These are phyloP conservation scores for Fusarium coicis DNA, from an alignment of 2,329 filamentous ascomycete genomes.

Conservation along the genomic window DNA sequence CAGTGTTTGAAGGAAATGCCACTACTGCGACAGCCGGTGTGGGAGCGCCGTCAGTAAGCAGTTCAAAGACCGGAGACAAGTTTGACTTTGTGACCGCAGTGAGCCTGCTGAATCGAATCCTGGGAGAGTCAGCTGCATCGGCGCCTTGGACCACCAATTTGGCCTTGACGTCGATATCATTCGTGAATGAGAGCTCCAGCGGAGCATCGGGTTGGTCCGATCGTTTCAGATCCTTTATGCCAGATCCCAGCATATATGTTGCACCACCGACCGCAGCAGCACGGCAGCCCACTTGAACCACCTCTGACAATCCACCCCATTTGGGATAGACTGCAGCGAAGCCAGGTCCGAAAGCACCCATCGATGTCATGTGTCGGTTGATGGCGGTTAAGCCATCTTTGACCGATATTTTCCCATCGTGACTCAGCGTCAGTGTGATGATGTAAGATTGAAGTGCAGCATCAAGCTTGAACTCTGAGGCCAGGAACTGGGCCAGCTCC, in stretches of 20 bases:
- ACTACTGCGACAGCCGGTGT: conserved; percentile 78
- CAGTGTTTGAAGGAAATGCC: conserved; percentile 67
- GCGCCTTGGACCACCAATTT: conserved; percentile 61
- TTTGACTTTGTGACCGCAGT: conserved; percentile 76
- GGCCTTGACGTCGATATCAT: conserved; percentile 67
- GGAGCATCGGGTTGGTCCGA: conserved; percentile 38
- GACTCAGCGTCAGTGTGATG: conserved; percentile 77
- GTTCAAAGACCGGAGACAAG: conserved; percentile 74
- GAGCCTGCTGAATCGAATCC: conserved; percentile 63
- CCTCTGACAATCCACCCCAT: conserved; percentile 90
- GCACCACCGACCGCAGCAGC: conserved; percentile 91
- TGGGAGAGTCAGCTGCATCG: conserved; percentile 44
- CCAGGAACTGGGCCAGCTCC: conserved; percentile 69
- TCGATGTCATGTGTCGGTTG: conserved; percentile 83
- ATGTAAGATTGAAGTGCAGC: conserved; percentile 71
- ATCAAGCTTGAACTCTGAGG: conserved; percentile 73
- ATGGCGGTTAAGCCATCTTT: conserved; percentile 77
- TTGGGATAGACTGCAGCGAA: conserved; percentile 92
- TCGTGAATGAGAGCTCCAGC: conserved; percentile 64
- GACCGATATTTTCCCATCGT: conserved; percentile 71
- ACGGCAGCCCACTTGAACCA: conserved; percentile 90
- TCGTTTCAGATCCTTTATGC: conserved; percentile 58
- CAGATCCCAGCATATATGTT: conserved; percentile 85
- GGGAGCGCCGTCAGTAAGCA: conserved; percentile 78
- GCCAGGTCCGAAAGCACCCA: conserved; percentile 86